Conservation (phyloP, 306 rosid genomes). For the Abrus precatorius region DNA sequence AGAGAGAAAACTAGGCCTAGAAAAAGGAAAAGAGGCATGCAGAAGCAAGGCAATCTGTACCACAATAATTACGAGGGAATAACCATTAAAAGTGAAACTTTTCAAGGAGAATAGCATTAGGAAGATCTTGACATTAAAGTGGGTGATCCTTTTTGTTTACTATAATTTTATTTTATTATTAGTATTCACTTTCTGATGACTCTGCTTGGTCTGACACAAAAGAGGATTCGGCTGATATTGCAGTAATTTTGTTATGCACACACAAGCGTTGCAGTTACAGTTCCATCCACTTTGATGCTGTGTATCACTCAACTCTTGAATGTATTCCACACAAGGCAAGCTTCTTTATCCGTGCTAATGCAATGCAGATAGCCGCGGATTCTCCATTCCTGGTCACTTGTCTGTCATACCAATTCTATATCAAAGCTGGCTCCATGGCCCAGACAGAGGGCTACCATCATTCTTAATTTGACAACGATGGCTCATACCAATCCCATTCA, state of each 20-base stretch:
- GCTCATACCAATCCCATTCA: constrained; percentile 41
- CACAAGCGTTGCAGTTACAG: constrained; percentile 42
- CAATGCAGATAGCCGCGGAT: constrained; percentile 40
- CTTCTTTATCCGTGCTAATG: constrained; percentile 45
- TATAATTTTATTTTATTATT: not conserved
- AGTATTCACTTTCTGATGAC: constrained; percentile 52
- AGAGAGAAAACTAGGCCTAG: not conserved
- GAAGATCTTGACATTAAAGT: constrained; percentile 49
- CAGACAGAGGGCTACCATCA: constrained; percentile 40
- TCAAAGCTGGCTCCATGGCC: constrained; percentile 49
- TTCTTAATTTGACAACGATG: constrained; percentile 51
- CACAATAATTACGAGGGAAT: constrained; percentile 7
- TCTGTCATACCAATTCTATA: constrained; percentile 49
- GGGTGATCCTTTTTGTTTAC: not conserved
- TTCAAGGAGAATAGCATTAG: constrained; percentile 44
- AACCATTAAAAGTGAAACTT: constrained; percentile 32
- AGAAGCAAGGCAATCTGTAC: constrained; percentile 18
- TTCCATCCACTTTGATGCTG: constrained; percentile 41
- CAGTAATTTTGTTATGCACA: constrained; percentile 35
- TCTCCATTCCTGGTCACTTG: constrained; percentile 53
- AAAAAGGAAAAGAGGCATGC: not conserved
- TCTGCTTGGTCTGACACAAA: constrained; percentile 56
- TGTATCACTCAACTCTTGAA: constrained; percentile 34
- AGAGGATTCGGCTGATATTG: constrained; percentile 43
- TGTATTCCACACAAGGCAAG: constrained; percentile 36